A percentile compares a stretch with the other conserved stretches of the same genome.
Evolutionary conservation across 495 filamentous ascomycete genomes (phyloP).

Genomic region (Paragyromitra xinjiangensis): DNA sequence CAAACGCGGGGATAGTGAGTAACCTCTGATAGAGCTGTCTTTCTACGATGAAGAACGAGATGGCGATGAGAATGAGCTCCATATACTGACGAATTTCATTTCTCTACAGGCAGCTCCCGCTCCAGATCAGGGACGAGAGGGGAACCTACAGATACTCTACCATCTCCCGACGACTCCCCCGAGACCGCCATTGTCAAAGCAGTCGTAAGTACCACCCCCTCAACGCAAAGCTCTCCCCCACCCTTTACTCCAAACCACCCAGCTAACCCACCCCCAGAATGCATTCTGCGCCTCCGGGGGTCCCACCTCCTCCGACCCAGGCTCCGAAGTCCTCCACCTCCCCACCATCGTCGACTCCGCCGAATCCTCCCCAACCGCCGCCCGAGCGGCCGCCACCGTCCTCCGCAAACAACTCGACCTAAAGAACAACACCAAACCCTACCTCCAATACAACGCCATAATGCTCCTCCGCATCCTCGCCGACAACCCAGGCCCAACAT

Average conservation of each 20-base stretch:
- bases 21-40: constrained; percentile 14
- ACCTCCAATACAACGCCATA: constrained; percentile 88
- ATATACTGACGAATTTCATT: constrained; percentile 1
- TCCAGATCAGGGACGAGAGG: constrained; percentile 46
- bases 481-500: constrained; percentile 89
- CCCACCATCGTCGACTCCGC: constrained; percentile 93
- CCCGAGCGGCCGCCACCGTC: constrained; percentile 74
- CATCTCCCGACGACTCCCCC: constrained; percentile 62
- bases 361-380: constrained; percentile 87
- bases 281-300: constrained; percentile 82
- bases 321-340: constrained; percentile 91
- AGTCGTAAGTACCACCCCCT: constrained; percentile 60
- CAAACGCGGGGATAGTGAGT: constrained; percentile 56
- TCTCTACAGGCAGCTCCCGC: constrained; percentile 13
- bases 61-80: neutral
- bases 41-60: neutral
- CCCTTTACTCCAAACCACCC: neutral
- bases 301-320: constrained; percentile 60
- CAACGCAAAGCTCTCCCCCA: neutral
- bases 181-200: constrained; percentile 63
- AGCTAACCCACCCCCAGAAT: constrained; percentile 57
- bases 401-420: constrained; percentile 80
- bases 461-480: constrained; percentile 93
- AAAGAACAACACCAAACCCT: constrained; percentile 27
- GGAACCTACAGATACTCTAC: constrained; percentile 43